A percentile compares a stretch with the other conserved stretches of the same genome.
phyloP scores from a whole-genome alignment of 2,329 filamentous ascomycete genomes.

The Emydomyces testavorans region DNA sequence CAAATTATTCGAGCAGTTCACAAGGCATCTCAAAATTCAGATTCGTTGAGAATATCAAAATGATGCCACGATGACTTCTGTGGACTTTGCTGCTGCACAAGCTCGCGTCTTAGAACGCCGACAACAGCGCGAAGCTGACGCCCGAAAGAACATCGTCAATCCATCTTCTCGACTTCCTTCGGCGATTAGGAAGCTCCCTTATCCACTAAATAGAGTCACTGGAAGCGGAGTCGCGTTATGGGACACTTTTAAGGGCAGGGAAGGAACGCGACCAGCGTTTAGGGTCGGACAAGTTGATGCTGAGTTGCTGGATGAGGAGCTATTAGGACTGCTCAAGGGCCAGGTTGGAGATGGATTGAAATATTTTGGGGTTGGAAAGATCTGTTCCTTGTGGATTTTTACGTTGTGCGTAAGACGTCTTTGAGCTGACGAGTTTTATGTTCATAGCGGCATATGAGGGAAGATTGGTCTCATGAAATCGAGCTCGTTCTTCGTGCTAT shows the following conservation, averaged over 20 bases:
- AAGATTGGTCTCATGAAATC: constrained; percentile 83
- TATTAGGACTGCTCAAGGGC: constrained; percentile 69
- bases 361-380: constrained; percentile 57
- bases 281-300: constrained; percentile 93
- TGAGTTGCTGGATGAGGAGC: constrained; percentile 85
- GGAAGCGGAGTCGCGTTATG: constrained; percentile 43
- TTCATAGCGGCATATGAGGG: constrained; percentile 51
- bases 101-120: constrained; percentile 73
- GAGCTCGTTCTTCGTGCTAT: constrained; percentile 62
- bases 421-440: constrained; percentile 9
- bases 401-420: not conserved
- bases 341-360: constrained; percentile 83
- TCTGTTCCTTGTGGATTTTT: not conserved
- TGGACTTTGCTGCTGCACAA: constrained; percentile 80
- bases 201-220: constrained; percentile 49
- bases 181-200: constrained; percentile 48
- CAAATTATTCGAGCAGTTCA: no score
- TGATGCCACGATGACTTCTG: constrained; percentile 39
- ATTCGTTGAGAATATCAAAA: not conserved
- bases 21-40: no score
- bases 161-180: constrained; percentile 41
- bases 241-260: constrained; percentile 60
- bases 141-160: constrained; percentile 43
- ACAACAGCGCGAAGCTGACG: constrained; percentile 58
- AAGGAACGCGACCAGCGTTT: constrained; percentile 74